phyloP scores from a whole-genome alignment of 148 eudicot genomes.

The Rhododendron ferrugineum region DNA sequence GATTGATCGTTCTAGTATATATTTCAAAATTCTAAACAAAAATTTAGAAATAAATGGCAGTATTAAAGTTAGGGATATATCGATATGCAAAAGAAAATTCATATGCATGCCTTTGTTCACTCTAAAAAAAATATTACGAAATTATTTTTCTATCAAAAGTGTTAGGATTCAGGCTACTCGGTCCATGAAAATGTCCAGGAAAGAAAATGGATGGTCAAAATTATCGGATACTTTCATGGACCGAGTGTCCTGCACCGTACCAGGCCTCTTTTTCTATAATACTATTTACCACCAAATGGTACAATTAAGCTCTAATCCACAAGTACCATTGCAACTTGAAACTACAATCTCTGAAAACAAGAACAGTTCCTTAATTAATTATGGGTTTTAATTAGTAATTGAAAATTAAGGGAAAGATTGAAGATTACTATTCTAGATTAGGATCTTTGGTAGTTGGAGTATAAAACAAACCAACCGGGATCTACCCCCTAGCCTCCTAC shows the following conservation, averaged over 20 bases:
- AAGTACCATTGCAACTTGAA: not conserved
- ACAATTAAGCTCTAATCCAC: not conserved
- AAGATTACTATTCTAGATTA: not conserved
- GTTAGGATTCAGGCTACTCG: too few species aligned
- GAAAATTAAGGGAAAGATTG: not conserved
- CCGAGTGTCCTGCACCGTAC: too few species aligned
- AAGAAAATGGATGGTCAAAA: too few species aligned
- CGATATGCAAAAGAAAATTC: not conserved
- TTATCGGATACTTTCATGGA: too few species aligned
- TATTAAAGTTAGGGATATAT: not conserved
- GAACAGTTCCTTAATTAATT: not conserved
- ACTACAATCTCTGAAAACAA: not conserved
- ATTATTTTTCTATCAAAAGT: not conserved
- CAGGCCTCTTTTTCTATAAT: too few species aligned
- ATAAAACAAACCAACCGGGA: not conserved
- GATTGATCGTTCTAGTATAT: not conserved
- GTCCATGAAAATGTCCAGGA: too few species aligned
- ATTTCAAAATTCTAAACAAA: not conserved
- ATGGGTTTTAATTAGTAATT: not conserved
- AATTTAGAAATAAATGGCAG: not conserved
- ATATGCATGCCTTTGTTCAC: not conserved
- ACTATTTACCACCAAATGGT: not conserved
- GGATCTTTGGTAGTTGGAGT: conserved; percentile 3
- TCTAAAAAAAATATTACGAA: too few species aligned
- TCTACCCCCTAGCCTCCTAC: conserved; percentile 10